These are phyloP conservation scores for Mucor piriformis DNA, from an alignment of 371 early-diverging fungal genomes.

Conservation along the genomic window DNA sequence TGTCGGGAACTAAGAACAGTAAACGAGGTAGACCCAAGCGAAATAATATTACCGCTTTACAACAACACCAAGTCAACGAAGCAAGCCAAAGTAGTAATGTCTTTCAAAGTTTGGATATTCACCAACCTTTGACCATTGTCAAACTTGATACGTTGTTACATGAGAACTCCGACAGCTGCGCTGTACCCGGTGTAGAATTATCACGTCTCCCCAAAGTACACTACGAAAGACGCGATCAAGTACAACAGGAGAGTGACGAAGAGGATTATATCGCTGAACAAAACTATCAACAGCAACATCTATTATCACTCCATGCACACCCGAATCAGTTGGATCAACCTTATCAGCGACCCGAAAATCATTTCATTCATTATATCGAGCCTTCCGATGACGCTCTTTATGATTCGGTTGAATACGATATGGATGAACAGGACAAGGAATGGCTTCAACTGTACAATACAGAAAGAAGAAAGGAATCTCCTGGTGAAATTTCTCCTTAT, in stretches of 20 bases:
- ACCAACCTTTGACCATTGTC: conserved; percentile 51
- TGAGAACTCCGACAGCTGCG: too few species aligned
- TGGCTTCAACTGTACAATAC: conserved; percentile 79
- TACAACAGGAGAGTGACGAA: background rate
- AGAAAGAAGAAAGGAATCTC: conserved; percentile 56
- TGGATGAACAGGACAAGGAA: conserved; percentile 89
- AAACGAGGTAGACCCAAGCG: conserved; percentile 15
- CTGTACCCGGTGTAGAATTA: conserved; percentile 7
- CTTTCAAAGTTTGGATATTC: conserved; percentile 45
- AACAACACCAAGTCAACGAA: conserved; percentile 28
- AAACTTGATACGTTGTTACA: background rate
- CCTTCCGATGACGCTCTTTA: conserved; percentile 81
- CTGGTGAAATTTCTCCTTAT: conserved; percentile 54
- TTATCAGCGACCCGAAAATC: conserved; percentile 48
- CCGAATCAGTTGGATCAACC: background rate
- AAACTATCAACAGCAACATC: conserved; percentile 8
- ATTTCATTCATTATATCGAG: conserved; percentile 69
- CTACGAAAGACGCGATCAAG: background rate
- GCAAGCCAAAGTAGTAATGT: conserved; percentile 11
- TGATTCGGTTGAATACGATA: conserved; percentile 90
- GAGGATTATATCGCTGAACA: background rate
- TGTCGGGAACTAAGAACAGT: conserved; percentile 3
- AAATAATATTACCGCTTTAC: conserved; percentile 1
- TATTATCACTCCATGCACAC: conserved; percentile 4
- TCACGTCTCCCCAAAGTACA: conserved; percentile 7